phyloP scores from a whole-genome alignment of 129 eudicot species.

The Lonicera japonica region DNA sequence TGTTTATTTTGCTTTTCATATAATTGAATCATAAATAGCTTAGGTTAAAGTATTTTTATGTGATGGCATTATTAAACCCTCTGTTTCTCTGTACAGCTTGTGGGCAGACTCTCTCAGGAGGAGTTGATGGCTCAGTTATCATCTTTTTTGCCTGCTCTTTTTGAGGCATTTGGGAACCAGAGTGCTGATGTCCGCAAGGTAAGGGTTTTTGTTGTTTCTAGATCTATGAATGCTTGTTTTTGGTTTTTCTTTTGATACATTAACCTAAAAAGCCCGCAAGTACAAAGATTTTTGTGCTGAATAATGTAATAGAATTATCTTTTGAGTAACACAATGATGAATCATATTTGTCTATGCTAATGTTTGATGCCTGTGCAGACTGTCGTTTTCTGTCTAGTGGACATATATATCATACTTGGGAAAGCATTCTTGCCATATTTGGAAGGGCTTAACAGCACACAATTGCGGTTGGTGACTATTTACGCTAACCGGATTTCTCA shows the following conservation, averaged over 20 bases:
- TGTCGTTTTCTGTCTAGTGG: slow-evolving; percentile 95
- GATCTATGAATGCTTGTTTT: no score
- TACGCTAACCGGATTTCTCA: slow-evolving; percentile 96
- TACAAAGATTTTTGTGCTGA: neutral
- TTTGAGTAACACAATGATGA: neutral
- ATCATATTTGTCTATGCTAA: no score
- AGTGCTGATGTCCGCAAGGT: slow-evolving; percentile 99
- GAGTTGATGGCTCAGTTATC: slow-evolving; percentile 74
- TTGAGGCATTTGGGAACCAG: slow-evolving; percentile 95
- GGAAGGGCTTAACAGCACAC: slow-evolving; percentile 93
- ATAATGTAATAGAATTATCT: no score
- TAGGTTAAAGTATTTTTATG: neutral
- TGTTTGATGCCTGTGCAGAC: slow-evolving; percentile 46
- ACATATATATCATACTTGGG: slow-evolving; percentile 92
- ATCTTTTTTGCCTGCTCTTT: slow-evolving; percentile 86
- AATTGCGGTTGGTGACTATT: slow-evolving; percentile 84
- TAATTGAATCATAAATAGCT: neutral
- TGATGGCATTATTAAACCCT: neutral
- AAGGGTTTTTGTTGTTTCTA: neutral
- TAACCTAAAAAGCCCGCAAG: neutral
- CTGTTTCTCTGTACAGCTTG: slow-evolving; percentile 54
- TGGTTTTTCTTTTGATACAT: no score
- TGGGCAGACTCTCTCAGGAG: slow-evolving; percentile 83
- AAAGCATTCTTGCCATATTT: slow-evolving; percentile 80
- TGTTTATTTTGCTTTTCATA: no score